A percentile compares a stretch with the other conserved stretches of the same genome.
These are phyloP conservation scores for Petasospora fabianii DNA, from an alignment of 1,139 yeast genomes.

Conservation along the genomic window DNA sequence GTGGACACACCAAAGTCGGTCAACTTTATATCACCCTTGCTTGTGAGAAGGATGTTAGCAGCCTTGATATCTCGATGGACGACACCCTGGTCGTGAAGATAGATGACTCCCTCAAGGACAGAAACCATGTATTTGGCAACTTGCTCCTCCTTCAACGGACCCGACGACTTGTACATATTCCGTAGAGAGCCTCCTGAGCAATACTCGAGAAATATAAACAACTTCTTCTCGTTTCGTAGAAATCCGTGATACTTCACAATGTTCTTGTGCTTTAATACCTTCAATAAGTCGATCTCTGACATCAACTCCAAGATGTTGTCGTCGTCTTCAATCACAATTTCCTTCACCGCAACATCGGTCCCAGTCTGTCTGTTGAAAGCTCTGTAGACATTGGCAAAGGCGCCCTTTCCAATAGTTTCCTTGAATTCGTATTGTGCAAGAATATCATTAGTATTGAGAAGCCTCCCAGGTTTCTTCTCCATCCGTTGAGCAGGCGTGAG, in stretches of 20 bases:
- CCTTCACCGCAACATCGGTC: slow-evolving; percentile 81
- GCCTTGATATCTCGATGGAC: slow-evolving; percentile 95
- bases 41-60: slow-evolving; percentile 84
- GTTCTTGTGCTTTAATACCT: slow-evolving; percentile 76
- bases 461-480: slow-evolving; percentile 39
- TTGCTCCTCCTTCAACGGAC: slow-evolving; percentile 56
- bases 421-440: slow-evolving; percentile 55
- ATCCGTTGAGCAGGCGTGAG: slow-evolving; percentile 53
- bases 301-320: slow-evolving; percentile 55
- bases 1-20: slow-evolving; percentile 99
- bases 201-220: slow-evolving; percentile 74
- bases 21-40: slow-evolving; percentile 75
- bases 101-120: slow-evolving; percentile 70
- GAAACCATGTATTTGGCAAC: slow-evolving; percentile 62
- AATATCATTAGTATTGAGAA: slow-evolving; percentile 30
- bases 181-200: slow-evolving; percentile 87
- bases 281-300: slow-evolving; percentile 85
- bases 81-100: slow-evolving; percentile 83
- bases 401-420: slow-evolving; percentile 72
- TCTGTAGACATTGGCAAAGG: slow-evolving; percentile 70
- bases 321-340: slow-evolving; percentile 57
- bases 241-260: slow-evolving; percentile 91
- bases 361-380: slow-evolving; percentile 64
- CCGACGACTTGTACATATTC: slow-evolving; percentile 48
- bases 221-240: slow-evolving; percentile 60